Conservation (phyloP, 2,329 filamentous ascomycete species). For the Scedosporium aurantiacum region DNA sequence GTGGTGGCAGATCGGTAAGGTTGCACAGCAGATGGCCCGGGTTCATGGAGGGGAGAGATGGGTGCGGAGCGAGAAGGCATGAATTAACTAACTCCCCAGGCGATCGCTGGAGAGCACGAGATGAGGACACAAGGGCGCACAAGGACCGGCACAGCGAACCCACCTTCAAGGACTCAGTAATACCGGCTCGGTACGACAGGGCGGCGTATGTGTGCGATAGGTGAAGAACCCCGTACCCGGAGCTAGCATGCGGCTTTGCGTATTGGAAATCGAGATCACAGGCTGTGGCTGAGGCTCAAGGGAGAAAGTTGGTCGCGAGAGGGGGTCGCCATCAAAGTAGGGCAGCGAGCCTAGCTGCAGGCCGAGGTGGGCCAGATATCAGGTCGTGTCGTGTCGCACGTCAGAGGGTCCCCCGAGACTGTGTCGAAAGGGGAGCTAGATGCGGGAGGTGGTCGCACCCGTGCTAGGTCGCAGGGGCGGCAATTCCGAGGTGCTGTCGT, state of each 20-base stretch:
- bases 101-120: not conserved
- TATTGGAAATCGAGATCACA: not conserved
- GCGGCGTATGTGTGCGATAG: not conserved
- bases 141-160: not conserved
- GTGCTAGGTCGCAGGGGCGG: not conserved
- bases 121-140: not conserved
- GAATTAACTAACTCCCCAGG: not conserved
- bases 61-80: not conserved
- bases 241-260: not conserved
- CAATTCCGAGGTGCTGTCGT: not conserved
- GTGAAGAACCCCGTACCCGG: not conserved
- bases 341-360: conserved; percentile 1
- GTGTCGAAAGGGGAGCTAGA: not conserved
- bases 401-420: not conserved
- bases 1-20: not conserved
- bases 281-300: not conserved
- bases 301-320: not conserved
- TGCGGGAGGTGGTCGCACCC: not conserved
- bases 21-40: not conserved
- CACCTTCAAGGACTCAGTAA: conserved; percentile 1
- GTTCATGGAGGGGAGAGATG: no score
- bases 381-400: not conserved
- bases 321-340: not conserved
- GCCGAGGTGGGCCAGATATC: not conserved
- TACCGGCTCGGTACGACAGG: not conserved